Evolutionary conservation across 306 rosid species (phyloP), one percentile per base, ranked within the genome.

Genomic region (Albizia julibrissin): DNA sequence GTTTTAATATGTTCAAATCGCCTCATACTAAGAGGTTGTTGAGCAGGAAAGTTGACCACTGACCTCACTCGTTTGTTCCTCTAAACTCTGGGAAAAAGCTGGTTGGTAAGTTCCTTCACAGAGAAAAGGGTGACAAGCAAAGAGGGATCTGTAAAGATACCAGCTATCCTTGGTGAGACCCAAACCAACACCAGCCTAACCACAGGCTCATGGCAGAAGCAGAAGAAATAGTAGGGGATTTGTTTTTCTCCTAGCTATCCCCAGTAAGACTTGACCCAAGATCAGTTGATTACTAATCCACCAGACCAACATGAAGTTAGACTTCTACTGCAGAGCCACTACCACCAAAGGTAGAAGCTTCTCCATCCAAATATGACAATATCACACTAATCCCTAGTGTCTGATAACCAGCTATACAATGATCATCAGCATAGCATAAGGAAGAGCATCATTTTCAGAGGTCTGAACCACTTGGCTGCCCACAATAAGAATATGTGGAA

Each of bases 301-400:
- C 47, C 77, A 74, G 44, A 61, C 59, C 58, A 80, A 58, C 29
- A 78, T 24, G 37, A 73, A 73, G 58, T 40, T 80, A 72, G 19
- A 76, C 19, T 76, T 81, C 14, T 46, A 46, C 50, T 46, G 50
- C 50, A 46, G 50, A 46, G 50, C 13, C 50, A 46, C 50, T 13
- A 11, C 69, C 72, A 43, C 9, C 18, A 6, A 24, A 61, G 37
- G 64, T 52, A 33, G 50, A 72, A 46, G 43, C 56, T 70, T 47
- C 64, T 21, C 39, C 66, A 34, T 73, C 74, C 44, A 8, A 64
- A 61, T 58, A 68, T 69, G 29, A 71, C 29, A 52, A 65, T 29
- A 31, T 37, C 31, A 68, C 34, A 80, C 76, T 78, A 77, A 50
- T 73, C 56, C 75, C 46, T 50, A 52, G 76, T 80, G 50, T 58